Conservation (phyloP, 1,139 yeast genomes). For the Spencermartinsiella ligniputridi region DNA sequence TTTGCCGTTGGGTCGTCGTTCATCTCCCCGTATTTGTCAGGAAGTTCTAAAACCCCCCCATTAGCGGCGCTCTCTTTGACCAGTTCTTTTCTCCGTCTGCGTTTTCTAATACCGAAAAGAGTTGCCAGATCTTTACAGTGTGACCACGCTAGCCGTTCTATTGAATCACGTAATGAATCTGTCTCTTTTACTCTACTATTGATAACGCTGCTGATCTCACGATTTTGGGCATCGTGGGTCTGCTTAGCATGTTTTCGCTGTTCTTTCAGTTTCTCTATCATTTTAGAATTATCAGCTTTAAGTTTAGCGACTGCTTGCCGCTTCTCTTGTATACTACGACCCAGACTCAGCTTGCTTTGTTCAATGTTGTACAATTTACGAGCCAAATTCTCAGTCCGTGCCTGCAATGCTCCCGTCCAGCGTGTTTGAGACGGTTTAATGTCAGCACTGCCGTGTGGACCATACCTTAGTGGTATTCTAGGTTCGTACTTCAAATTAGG, state of each 20-base stretch:
- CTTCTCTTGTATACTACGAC: background rate
- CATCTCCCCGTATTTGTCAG: constrained; percentile 2
- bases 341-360: background rate
- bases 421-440: constrained; percentile 11
- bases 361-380: background rate
- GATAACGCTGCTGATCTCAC: background rate
- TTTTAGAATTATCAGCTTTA: background rate
- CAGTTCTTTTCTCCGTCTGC: constrained; percentile 12
- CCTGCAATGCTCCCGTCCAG: constrained; percentile 15
- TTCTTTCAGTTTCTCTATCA: background rate
- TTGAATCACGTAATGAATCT: background rate
- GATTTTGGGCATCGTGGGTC: constrained; percentile 4
- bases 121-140: constrained; percentile 12
- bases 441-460: background rate
- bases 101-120: constrained; percentile 17
- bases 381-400: constrained; percentile 3
- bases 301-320: constrained; percentile 1
- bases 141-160: background rate
- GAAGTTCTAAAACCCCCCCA: constrained; percentile 10
- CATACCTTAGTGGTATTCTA: constrained; percentile 7
- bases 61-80: constrained; percentile 4
- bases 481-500: constrained; percentile 7
- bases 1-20: constrained; percentile 1
- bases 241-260: background rate
- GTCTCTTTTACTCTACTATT: background rate